Conservation (phyloP, 2,329 filamentous ascomycete species). For the Microsporum canis region DNA sequence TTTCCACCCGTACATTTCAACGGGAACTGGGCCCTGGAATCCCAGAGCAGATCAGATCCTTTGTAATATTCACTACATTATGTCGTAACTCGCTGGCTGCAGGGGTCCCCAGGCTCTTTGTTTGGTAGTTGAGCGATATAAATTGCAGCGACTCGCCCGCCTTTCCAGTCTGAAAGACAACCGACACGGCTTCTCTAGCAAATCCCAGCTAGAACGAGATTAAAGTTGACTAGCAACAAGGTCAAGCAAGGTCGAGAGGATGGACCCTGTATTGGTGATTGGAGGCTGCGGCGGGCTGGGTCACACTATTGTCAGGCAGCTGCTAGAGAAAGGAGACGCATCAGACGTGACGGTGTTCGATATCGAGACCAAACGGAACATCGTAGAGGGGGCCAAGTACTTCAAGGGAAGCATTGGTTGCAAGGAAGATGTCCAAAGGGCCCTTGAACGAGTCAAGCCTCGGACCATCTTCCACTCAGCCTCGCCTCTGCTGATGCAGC, state of each 20-base stretch:
- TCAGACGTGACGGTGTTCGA: neutral
- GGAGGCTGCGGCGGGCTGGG: neutral
- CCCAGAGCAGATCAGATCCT: neutral
- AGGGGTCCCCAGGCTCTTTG: neutral
- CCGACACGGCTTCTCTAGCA: neutral
- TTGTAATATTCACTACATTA: neutral
- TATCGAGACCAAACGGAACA: neutral
- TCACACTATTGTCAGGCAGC: neutral
- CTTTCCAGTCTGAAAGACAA: neutral
- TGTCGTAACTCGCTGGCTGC: neutral
- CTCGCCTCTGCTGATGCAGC: constrained; percentile 45
- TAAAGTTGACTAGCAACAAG: too few species aligned
- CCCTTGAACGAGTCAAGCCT: constrained; percentile 53
- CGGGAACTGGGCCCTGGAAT: neutral
- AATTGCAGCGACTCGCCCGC: neutral
- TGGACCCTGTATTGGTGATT: neutral
- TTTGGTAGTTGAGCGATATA: neutral
- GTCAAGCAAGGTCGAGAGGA: neutral
- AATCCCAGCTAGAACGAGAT: neutral
- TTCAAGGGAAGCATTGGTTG: neutral
- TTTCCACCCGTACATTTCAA: neutral
- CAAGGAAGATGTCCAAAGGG: constrained; percentile 39
- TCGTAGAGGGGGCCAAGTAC: neutral
- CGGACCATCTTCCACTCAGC: constrained; percentile 80
- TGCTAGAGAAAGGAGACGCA: neutral